Conservation (phyloP, 208 protist genomes). For the Balamuthia mandrillaris region DNA sequence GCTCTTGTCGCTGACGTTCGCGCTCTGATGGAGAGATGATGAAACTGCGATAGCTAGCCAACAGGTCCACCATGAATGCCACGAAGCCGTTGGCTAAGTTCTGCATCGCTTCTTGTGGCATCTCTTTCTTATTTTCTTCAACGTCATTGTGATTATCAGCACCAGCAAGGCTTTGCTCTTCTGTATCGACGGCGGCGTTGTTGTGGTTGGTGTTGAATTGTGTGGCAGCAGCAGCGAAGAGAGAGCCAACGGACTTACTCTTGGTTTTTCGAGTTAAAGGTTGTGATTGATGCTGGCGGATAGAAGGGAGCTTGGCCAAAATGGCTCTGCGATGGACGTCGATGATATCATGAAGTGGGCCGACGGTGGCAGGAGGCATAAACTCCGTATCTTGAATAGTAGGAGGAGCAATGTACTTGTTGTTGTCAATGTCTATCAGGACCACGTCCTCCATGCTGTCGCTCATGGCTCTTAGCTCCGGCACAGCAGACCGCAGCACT, state of each 20-base stretch:
- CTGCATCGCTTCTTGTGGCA: too few species aligned
- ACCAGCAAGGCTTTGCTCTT: too few species aligned
- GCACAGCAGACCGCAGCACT: background rate
- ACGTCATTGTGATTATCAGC: too few species aligned
- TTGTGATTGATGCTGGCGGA: too few species aligned
- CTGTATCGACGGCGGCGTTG: too few species aligned
- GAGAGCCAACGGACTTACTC: too few species aligned
- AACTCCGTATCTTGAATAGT: background rate
- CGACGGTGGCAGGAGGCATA: background rate
- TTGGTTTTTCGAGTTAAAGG: too few species aligned
- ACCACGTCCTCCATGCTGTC: conserved; percentile 31
- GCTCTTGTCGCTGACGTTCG: background rate
- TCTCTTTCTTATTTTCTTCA: too few species aligned
- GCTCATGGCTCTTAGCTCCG: background rate
- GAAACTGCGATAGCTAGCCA: conserved; percentile 18
- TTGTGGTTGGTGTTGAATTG: too few species aligned
- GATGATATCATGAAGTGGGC: background rate
- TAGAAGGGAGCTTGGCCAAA: too few species aligned
- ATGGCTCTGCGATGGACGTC: too few species aligned
- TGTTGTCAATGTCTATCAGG: conserved; percentile 22
- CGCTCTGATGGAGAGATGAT: background rate
- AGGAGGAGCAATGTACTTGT: background rate
- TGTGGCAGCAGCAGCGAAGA: too few species aligned
- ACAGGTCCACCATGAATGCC: conserved; percentile 29
- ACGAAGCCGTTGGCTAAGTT: conserved; percentile 32